Percentiles rank a stretch among this genome's conserved stretches.
Evolutionary conservation across 2,329 filamentous ascomycete species (phyloP).

Genomic region (Verticillium zaregamsianum): DNA sequence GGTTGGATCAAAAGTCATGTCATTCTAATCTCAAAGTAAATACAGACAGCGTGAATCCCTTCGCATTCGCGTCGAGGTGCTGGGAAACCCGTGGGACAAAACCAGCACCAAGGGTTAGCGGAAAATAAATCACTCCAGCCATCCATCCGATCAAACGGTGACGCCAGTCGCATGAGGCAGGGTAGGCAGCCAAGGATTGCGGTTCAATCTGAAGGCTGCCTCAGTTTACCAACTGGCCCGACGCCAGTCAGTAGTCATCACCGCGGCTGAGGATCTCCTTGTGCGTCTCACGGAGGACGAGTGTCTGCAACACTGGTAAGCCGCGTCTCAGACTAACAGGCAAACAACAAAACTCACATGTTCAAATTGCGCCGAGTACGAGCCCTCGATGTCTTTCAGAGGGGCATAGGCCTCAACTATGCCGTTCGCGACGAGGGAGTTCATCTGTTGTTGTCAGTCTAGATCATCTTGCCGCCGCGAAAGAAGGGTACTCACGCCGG

Average conservation of each 20-base stretch:
- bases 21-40: not conserved
- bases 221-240: too few species aligned
- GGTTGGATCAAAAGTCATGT: too few species aligned
- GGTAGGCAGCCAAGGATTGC: too few species aligned
- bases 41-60: not conserved
- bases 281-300: conserved; percentile 35
- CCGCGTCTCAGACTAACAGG: not conserved
- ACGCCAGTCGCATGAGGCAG: too few species aligned
- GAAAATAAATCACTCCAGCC: too few species aligned
- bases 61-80: not conserved
- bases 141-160: too few species aligned
- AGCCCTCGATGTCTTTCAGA: conserved; percentile 53
- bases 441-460: conserved; percentile 39
- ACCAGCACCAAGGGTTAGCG: conserved; percentile 1
- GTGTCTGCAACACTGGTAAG: conserved; percentile 30
- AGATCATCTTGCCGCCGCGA: not conserved
- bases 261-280: conserved; percentile 52
- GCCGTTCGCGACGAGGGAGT: conserved; percentile 51
- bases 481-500: conserved; percentile 38
- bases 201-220: too few species aligned
- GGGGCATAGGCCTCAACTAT: conserved; percentile 54
- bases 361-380: conserved; percentile 62
- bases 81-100: conserved; percentile 1
- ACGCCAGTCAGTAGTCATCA: conserved; percentile 38
- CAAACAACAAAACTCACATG: conserved; percentile 29